Evolutionary conservation across 2,329 filamentous ascomycete species (phyloP).

Genomic region (Daldinia eschscholtzii): DNA sequence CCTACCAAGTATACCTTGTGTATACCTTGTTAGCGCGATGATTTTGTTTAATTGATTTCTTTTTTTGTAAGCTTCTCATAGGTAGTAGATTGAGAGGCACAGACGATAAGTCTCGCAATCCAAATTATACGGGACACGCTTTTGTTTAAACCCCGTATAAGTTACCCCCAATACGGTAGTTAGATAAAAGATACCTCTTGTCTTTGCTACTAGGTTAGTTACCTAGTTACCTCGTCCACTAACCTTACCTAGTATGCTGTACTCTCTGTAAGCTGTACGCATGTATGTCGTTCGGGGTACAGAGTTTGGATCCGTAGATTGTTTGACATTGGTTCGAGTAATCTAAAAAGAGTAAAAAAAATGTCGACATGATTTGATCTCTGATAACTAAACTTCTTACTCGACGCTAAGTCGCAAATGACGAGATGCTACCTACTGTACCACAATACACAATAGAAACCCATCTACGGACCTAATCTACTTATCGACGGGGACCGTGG

Average conservation of each 20-base stretch:
- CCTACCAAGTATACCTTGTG: conserved; percentile 29
- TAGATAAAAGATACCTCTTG: conserved; percentile 2
- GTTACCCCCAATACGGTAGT: conserved; percentile 24
- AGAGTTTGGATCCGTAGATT: conserved; percentile 24
- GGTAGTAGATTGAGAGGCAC: conserved; percentile 30
- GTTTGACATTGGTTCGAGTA: conserved; percentile 29
- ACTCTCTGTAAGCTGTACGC: not conserved
- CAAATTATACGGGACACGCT: conserved; percentile 11
- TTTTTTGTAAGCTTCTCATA: conserved; percentile 12
- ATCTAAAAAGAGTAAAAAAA: conserved; percentile 28
- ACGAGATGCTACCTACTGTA: conserved; percentile 29
- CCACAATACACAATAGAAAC: conserved; percentile 20
- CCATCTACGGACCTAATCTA: conserved; percentile 1
- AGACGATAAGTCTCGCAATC: conserved; percentile 14
- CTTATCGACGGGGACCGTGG: conserved; percentile 2
- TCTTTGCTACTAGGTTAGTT: no score
- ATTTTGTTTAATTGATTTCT: conserved; percentile 17
- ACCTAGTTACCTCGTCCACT: no score
- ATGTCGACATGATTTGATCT: conserved; percentile 40
- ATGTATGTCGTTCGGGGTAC: conserved; percentile 4
- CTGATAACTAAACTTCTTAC: conserved; percentile 33
- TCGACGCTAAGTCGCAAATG: conserved; percentile 36
- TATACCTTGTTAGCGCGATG: conserved; percentile 25
- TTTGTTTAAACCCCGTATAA: conserved; percentile 16
- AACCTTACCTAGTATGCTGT: no score